Conservation (phyloP, 805 yeast genomes). For the Candida pseudoglaebosa region DNA sequence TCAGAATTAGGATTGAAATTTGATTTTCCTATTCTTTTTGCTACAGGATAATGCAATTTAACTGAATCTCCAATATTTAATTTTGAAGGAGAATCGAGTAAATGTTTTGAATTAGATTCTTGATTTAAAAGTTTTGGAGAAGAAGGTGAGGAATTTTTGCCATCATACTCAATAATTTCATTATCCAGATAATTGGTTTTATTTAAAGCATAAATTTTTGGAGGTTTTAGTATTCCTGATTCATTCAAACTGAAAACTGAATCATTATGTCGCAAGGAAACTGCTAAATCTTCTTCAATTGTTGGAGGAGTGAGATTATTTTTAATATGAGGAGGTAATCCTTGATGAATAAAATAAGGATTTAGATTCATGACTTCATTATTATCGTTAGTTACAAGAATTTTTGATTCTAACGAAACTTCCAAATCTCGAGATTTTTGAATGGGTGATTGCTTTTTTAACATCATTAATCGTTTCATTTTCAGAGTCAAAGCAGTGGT, state of each 20-base stretch:
- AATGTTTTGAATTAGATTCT: neutral
- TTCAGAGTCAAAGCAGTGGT: neutral
- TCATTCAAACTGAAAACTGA: constrained; percentile 26
- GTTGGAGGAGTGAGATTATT: constrained; percentile 5
- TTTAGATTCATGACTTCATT: constrained; percentile 30
- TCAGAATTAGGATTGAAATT: constrained; percentile 5
- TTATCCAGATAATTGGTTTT: neutral
- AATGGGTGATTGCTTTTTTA: neutral
- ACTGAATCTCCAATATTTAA: neutral
- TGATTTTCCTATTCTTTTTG: neutral
- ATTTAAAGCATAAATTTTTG: constrained; percentile 10
- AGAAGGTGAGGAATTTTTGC: neutral
- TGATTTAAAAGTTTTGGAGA: neutral
- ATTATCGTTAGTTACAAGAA: constrained; percentile 9
- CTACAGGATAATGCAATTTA: neutral
- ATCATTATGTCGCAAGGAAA: constrained; percentile 38
- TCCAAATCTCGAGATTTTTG: neutral
- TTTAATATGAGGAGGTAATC: constrained; percentile 50
- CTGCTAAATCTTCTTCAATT: constrained; percentile 19
- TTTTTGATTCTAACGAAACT: constrained; percentile 11
- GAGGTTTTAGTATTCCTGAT: constrained; percentile 20
- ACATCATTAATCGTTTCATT: constrained; percentile 5
- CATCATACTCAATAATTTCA: constrained; percentile 1
- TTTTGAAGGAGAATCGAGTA: neutral
- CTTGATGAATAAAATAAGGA: constrained; percentile 56